A percentile compares a stretch with the other conserved stretches of the same genome.
These are phyloP conservation scores for Bothriochloa decipiens DNA, from an alignment of 176 grass and related monocot species.

Conservation along the genomic window DNA sequence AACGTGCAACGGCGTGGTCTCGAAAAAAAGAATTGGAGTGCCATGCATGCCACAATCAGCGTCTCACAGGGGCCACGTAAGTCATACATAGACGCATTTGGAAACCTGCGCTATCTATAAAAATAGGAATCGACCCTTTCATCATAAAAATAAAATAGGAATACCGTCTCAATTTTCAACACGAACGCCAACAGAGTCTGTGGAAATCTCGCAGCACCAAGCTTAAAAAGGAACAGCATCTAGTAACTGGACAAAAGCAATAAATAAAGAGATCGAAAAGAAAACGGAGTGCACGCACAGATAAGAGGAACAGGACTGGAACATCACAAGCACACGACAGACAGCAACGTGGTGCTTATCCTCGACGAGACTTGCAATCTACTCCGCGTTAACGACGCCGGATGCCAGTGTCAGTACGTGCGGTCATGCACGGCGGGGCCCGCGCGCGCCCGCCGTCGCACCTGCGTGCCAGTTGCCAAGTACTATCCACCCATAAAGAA, in stretches of 20 bases:
- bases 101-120: not conserved
- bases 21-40: no score
- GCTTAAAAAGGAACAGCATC: not conserved
- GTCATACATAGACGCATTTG: not conserved
- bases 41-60: not conserved
- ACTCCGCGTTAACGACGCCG: not conserved
- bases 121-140: not conserved
- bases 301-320: not conserved
- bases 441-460: not conserved
- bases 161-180: not conserved
- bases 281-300: not conserved
- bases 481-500: not conserved
- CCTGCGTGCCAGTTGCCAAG: not conserved
- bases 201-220: no score
- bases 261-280: not conserved
- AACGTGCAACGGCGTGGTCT: no score
- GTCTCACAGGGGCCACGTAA: no score
- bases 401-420: not conserved
- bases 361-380: not conserved
- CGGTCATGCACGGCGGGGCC: not conserved
- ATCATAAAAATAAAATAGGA: no score
- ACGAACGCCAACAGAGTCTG: not conserved
- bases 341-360: constrained; percentile 58
- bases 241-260: not conserved
- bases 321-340: not conserved